Percentiles rank a stretch among this genome's conserved stretches.
Evolutionary conservation across 176 grass and related monocot species (phyloP).

Genomic region (Leersia perrieri): DNA sequence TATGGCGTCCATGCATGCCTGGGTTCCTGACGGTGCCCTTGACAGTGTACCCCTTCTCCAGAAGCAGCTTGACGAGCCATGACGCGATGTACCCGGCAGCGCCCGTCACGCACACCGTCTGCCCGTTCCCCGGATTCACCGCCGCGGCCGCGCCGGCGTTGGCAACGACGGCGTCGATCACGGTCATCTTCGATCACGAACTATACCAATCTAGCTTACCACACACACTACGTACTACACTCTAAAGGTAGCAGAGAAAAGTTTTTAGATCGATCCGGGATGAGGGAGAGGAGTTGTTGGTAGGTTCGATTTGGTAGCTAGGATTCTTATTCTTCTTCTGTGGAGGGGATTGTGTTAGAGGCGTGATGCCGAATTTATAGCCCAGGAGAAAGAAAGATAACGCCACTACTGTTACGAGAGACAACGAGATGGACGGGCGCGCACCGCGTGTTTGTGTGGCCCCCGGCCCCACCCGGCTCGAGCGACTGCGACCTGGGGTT

Average conservation of each 20-base stretch:
- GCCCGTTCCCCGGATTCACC: constrained; percentile 21
- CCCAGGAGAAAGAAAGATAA: background rate
- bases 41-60: constrained; percentile 85
- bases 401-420: too few species aligned
- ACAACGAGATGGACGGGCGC: background rate
- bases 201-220: background rate
- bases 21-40: constrained; percentile 91
- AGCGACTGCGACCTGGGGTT: constrained; percentile 30
- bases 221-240: background rate
- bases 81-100: constrained; percentile 87
- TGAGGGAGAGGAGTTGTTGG: too few species aligned
- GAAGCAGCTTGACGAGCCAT: constrained; percentile 82
- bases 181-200: constrained; percentile 15
- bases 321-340: constrained; percentile 41
- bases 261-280: background rate
- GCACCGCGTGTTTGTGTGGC: background rate
- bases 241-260: background rate
- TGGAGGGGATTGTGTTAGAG: background rate
- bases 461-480: background rate
- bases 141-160: constrained; percentile 1
- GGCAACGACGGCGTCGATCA: constrained; percentile 24
- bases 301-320: constrained; percentile 43
- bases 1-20: constrained; percentile 38
- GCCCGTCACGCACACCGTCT: constrained; percentile 84
- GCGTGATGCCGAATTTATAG: constrained; percentile 37